Evolutionary conservation across 2,329 filamentous ascomycete species (phyloP).

Genomic region (Drechslerella coelobrocha): DNA sequence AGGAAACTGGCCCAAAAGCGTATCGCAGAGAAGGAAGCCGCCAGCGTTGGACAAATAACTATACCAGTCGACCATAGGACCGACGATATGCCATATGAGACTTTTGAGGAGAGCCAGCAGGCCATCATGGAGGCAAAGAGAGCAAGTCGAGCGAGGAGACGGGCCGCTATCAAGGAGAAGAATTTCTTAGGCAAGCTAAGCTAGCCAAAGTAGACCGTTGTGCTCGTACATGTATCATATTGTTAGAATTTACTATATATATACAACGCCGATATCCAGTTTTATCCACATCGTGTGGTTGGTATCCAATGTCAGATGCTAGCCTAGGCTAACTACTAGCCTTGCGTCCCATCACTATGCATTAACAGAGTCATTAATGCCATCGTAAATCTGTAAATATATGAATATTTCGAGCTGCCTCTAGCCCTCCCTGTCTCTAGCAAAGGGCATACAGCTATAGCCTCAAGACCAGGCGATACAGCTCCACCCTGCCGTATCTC

Average conservation of each 20-base stretch:
- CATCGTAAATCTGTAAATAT: no score
- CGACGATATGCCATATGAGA: slow-evolving; percentile 46
- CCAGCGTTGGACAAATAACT: slow-evolving; percentile 27
- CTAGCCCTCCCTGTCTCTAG: no score
- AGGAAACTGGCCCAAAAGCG: slow-evolving; percentile 53
- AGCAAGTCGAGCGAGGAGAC: slow-evolving; percentile 76
- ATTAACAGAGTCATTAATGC: no score
- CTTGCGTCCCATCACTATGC: no score
- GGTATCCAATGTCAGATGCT: background rate
- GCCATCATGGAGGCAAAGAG: slow-evolving; percentile 70
- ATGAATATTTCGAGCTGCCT: no score
- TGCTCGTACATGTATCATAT: slow-evolving; percentile 28
- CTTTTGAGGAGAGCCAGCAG: slow-evolving; percentile 60
- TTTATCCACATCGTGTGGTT: background rate
- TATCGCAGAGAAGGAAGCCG: slow-evolving; percentile 44
- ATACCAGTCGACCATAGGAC: slow-evolving; percentile 37
- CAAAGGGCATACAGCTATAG: no score
- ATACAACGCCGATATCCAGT: slow-evolving; percentile 19
- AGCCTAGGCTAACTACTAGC: no score
- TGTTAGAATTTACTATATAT: slow-evolving; percentile 45
- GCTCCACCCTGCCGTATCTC: no score
- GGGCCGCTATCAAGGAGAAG: slow-evolving; percentile 78
- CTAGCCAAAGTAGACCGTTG: background rate
- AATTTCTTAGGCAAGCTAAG: slow-evolving; percentile 70
- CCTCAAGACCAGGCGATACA: no score